Evolutionary conservation across 2,329 filamentous ascomycete genomes (phyloP).

Genomic region (Metarhizium rileyi): DNA sequence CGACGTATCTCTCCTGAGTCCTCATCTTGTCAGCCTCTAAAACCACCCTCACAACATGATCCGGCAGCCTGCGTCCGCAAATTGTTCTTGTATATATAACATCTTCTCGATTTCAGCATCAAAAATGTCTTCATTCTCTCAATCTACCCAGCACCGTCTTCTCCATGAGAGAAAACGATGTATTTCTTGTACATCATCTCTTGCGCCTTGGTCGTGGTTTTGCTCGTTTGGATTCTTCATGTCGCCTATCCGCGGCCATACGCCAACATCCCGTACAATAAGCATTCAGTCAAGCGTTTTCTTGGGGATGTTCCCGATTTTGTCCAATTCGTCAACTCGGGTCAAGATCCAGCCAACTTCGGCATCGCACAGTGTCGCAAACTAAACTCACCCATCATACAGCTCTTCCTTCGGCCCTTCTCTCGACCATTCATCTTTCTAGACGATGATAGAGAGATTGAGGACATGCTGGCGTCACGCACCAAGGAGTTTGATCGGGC

Average conservation of each 20-base stretch:
- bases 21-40: neutral
- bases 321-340: neutral
- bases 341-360: neutral
- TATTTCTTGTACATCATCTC: neutral
- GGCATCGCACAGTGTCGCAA: neutral
- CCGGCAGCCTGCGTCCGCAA: neutral
- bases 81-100: no score
- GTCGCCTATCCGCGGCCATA: slow-evolving; percentile 2
- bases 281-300: slow-evolving; percentile 2
- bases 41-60: neutral
- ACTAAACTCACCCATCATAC: slow-evolving; percentile 2
- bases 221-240: neutral
- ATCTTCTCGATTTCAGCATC: no score
- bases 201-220: neutral
- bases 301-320: slow-evolving; percentile 7
- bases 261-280: slow-evolving; percentile 5
- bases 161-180: no score
- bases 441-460: slow-evolving; percentile 26
- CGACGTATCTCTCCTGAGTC: neutral
- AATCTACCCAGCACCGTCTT: no score
- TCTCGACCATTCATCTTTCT: slow-evolving; percentile 31
- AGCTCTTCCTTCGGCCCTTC: slow-evolving; percentile 30
- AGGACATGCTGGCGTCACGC: slow-evolving; percentile 32
- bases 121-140: no score
- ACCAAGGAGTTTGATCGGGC: slow-evolving; percentile 34